Evolutionary conservation across 345 rosid species (phyloP), one percentile per base, ranked within the genome.

Genomic region (Eucalyptus regnans): DNA sequence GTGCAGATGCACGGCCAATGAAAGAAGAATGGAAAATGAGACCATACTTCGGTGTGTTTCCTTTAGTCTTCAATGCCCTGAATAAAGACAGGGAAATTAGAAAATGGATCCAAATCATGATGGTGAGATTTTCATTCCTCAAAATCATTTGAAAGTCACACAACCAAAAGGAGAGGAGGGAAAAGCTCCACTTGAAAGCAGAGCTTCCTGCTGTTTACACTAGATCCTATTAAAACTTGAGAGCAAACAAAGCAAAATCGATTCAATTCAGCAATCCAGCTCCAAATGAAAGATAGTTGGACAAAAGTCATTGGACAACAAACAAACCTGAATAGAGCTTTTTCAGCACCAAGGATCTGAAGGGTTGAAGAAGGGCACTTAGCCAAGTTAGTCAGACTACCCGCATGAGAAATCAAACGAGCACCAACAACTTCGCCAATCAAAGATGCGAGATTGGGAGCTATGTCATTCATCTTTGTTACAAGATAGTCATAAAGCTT

Each of bases 341-440:
- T 98, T 92, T 97, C 98, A 12, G 98, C 99, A 76, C 99, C 99
- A 41, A 96, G 99, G 89, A 98, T 96, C 94, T 97, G 99, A 89
- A 98, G 99, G 31, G 99, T 98, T 44, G 99, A 98, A 92, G 99
- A 96, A 86, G 99, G 99, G 91, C 99, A 97, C 90, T 98, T 98
- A 3, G 99, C 99, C 92, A 97, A 95, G 93, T 97, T 97, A 23
- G 98, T 96, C 79, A 98, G 97, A 95, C 99, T 98, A 66, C 99
- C 99, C 29, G 99, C 99, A 91, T 98, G 99, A 54, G 99, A 98
- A 80, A 98, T 98, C 93, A 97, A 88, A 81, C 99, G 95, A 41
- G 99, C 99, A 43, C 95, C 99, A 62, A 98, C 98, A 90, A 97
- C 93, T 87, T 98, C 98, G 81, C 99, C 99, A 44, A 98, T 95